These are phyloP conservation scores for Sarocladium oryzae DNA, from an alignment of 2,329 filamentous ascomycete genomes.

Conservation along the genomic window DNA sequence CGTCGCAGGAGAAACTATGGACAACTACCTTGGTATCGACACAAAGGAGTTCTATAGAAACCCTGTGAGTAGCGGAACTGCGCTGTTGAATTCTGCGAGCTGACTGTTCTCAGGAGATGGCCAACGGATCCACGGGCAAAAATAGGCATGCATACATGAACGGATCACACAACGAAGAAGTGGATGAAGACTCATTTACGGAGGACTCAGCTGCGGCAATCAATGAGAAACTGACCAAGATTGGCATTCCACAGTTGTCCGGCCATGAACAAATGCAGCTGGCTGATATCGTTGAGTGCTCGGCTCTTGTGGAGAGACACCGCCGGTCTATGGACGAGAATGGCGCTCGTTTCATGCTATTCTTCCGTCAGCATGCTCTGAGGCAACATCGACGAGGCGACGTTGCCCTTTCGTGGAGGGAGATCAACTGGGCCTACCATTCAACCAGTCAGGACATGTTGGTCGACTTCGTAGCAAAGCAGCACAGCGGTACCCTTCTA, in stretches of 20 bases:
- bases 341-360: slow-evolving; percentile 78
- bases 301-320: slow-evolving; percentile 77
- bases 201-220: slow-evolving; percentile 64
- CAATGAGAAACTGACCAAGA: slow-evolving; percentile 67
- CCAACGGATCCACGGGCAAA: slow-evolving; percentile 17
- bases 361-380: slow-evolving; percentile 75
- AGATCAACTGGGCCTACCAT: slow-evolving; percentile 82
- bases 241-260: slow-evolving; percentile 73
- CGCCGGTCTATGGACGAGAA: slow-evolving; percentile 86
- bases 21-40: slow-evolving; percentile 66
- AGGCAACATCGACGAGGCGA: slow-evolving; percentile 59
- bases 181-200: slow-evolving; percentile 59
- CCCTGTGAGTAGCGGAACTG: slow-evolving; percentile 17
- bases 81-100: not conserved
- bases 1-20: slow-evolving; percentile 71
- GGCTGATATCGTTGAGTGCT: slow-evolving; percentile 77
- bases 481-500: slow-evolving; percentile 71
- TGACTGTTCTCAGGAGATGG: slow-evolving; percentile 1
- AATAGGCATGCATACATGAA: slow-evolving; percentile 32
- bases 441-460: slow-evolving; percentile 85
- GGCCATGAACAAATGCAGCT: slow-evolving; percentile 82
- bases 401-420: slow-evolving; percentile 65
- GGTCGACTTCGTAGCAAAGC: slow-evolving; percentile 71
- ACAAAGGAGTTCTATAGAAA: slow-evolving; percentile 51
- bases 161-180: slow-evolving; percentile 26